Base-by-base conservation (phyloP, 2,329 filamentous ascomycete species). In the Pseudogymnoascus sp. region DNA sequence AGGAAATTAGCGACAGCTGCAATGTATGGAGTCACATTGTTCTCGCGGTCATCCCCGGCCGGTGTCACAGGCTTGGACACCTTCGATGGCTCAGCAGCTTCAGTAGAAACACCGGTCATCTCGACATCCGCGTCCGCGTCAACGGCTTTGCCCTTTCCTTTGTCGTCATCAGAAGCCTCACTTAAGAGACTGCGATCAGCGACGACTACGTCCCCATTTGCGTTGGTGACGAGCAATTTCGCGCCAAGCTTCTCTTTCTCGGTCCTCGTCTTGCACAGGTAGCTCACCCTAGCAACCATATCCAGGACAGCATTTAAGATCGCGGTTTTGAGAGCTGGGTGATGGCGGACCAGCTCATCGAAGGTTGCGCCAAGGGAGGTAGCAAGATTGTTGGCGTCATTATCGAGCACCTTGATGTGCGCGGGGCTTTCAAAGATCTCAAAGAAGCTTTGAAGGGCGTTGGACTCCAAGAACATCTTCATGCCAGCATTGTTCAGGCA, bases 391-490 rank as follows among this genome's bases (percentile, higher is more conserved):
- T 80, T 78, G 4, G 82, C 78, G 67, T 96, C 93, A 38, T 80
- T 79, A 65, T 90, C 86, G 81, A 99, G 86, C 66, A 88, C 89
- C 68, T 89, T 90, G 63, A 99, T 86, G 74, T 99, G 95, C 14
- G 86, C 83, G 2, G 92, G 87, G 67, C 91, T 97, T 74, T 97
- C 91, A 67, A 99, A 99, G n/a, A 97, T 91, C 72, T 97, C 91
- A 67, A 99, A 89, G 72, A 92, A 97, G 68, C 86, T 90, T 63
- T 92, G 87, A 49, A 99, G 81, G 1, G 91, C 92, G 63, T 85
- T 82, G 0, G 92, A 97, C 0, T 86, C 83, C 63, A 91, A 86
- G 69, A 99, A 95, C 72, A 97, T 82, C 69, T 89, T 89, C 80
- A 97, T 89, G 7, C 94, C 94, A 29, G 85, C 81, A 65, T 90